Evolutionary conservation across 2,329 filamentous ascomycete genomes (phyloP).

Genomic region (Penicillium nordicum): DNA sequence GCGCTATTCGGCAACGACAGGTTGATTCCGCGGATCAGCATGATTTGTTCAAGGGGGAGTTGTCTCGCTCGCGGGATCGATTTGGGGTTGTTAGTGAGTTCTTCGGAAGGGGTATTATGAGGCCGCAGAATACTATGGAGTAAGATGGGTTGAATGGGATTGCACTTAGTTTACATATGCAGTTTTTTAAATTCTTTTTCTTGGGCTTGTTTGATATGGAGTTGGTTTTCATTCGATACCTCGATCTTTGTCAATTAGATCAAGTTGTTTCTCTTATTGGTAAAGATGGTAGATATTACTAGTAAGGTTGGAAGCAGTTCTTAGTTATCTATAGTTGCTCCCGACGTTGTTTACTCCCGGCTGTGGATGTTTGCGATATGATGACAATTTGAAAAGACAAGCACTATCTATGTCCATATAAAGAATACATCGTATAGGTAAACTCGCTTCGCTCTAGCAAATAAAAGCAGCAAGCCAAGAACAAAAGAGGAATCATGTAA

Average conservation of each 20-base stretch:
- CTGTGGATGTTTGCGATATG: background rate
- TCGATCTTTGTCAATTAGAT: slow-evolving; percentile 5
- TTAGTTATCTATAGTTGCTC: background rate
- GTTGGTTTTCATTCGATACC: slow-evolving; percentile 7
- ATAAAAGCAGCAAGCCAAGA: background rate
- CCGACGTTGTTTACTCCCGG: background rate
- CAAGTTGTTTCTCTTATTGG: background rate
- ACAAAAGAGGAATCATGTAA: slow-evolving; percentile 1
- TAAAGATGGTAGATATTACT: background rate
- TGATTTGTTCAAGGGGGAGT: slow-evolving; percentile 79
- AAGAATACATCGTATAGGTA: slow-evolving; percentile 11
- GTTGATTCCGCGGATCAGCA: slow-evolving; percentile 82
- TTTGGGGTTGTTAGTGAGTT: slow-evolving; percentile 93
- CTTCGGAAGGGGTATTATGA: slow-evolving; percentile 92
- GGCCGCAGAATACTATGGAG: slow-evolving; percentile 36
- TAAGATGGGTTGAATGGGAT: slow-evolving; percentile 9
- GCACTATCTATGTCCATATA: background rate
- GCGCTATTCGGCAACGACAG: slow-evolving; percentile 81
- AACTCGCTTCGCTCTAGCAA: slow-evolving; percentile 10
- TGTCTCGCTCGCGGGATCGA: slow-evolving; percentile 73
- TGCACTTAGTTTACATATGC: slow-evolving; percentile 1
- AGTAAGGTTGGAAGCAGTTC: background rate
- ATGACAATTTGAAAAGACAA: background rate
- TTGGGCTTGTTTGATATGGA: background rate
- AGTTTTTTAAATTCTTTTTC: background rate